Evolutionary conservation across 2,329 filamentous ascomycete species (phyloP).

Genomic region (Aspergillus fischeri): DNA sequence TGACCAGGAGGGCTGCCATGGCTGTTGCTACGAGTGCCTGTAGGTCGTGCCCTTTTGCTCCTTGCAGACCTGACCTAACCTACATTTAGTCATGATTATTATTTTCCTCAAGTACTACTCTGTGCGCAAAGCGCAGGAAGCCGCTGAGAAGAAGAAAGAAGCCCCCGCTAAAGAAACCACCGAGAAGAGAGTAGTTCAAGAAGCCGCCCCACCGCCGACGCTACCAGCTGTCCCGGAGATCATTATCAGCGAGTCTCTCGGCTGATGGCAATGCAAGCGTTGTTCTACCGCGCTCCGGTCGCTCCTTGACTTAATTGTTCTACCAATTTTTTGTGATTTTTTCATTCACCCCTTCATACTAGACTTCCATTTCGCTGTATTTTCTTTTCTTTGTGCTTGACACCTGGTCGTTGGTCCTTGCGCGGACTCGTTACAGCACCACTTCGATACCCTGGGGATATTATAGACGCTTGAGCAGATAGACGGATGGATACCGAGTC

Average conservation of each 20-base stretch:
- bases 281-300: neutral
- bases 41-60: conserved; percentile 26
- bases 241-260: conserved; percentile 29
- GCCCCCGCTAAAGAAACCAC: conserved; percentile 27
- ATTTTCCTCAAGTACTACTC: conserved; percentile 45
- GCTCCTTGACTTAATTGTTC: neutral
- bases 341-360: neutral
- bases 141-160: conserved; percentile 33
- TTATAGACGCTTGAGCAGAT: neutral
- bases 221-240: conserved; percentile 10
- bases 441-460: neutral
- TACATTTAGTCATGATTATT: conserved; percentile 43
- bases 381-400: neutral
- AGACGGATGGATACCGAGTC: neutral
- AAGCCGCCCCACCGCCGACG: neutral
- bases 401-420: neutral
- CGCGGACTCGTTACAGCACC: neutral
- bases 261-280: conserved; percentile 14
- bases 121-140: conserved; percentile 34
- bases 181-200: conserved; percentile 19
- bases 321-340: neutral
- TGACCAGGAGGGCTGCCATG: conserved; percentile 61
- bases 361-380: neutral
- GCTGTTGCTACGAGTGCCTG: conserved; percentile 52
- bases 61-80: conserved; percentile 9